Base-by-base conservation (phyloP, 768 basidiomycete genomes). In the Pleurotus giganteus region DNA sequence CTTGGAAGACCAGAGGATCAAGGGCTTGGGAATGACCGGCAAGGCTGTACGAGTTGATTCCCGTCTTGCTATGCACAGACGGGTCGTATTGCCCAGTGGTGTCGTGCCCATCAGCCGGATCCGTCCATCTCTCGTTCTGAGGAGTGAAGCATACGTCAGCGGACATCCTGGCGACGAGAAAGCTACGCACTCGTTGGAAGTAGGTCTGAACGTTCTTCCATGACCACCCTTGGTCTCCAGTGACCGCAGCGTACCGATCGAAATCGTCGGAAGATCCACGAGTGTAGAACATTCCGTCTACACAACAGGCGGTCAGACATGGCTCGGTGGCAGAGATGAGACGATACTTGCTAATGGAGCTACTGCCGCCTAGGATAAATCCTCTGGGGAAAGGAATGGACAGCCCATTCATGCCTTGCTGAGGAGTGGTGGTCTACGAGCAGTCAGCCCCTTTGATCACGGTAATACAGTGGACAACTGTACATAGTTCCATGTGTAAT, bases 101-200 rank as follows among this genome's bases (percentile, higher is more conserved):
- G 58, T 71, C 58, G 54, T 69, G 69, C 26, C 58, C 27, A 44
- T 70, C 68, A 0, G 59, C 65, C 2, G 72, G 71, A 4, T 58
- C 21, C 0, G 58, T 60, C 28, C 62, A 63, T 34, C 41, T 42
- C 54, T 73, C 72, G 36, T 62, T 65, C 71, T 73, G 41, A 29
- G 32, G 11, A 17, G 44, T 12, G 37, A 4, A 37, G 34, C 19
- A 34, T 39, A 21, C 46, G 32, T 32, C n/a, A 1, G 28, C 36
- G 26, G 13, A 8, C 9, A 27, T 2, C 29, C 17, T 27, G 54
- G 13, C 7, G 15, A 37, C 11, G 5, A 3, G 6, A 4, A 26
- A 46, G n/a, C 1, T 19, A 47, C 39, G 3, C 3, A 67, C 68
- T 51, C 63, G 67, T n/a, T 42, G 51, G 39, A 67, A 58, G 54